Evolutionary conservation across 2,329 filamentous ascomycete species (phyloP).

Genomic region (Aspergillus sp.): DNA sequence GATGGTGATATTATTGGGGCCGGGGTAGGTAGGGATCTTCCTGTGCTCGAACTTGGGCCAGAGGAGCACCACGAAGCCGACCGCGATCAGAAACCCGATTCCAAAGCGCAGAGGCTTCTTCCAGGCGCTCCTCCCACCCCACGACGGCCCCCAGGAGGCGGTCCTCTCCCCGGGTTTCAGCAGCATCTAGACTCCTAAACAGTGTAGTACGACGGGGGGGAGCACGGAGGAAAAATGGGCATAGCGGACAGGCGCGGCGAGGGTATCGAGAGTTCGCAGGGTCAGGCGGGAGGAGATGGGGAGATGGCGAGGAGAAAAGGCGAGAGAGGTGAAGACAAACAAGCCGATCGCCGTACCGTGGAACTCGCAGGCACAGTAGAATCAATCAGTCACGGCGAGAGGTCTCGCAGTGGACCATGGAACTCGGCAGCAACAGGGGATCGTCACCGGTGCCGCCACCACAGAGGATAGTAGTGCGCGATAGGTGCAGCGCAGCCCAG

Average conservation of each 20-base stretch:
- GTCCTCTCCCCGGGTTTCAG: constrained; percentile 16
- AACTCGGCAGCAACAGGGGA: too few species aligned
- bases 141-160: constrained; percentile 18
- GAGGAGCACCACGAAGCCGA: constrained; percentile 17
- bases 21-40: constrained; percentile 6
- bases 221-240: constrained; percentile 8
- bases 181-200: constrained; percentile 10
- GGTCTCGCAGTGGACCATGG: constrained; percentile 5
- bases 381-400: constrained; percentile 5
- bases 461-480: too few species aligned
- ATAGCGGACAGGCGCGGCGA: constrained; percentile 7
- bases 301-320: constrained; percentile 1
- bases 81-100: constrained; percentile 15
- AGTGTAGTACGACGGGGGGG: not conserved
- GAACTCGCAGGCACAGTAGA: constrained; percentile 1
- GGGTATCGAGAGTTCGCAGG: not conserved
- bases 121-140: constrained; percentile 12
- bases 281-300: constrained; percentile 4
- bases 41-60: constrained; percentile 16
- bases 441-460: too few species aligned
- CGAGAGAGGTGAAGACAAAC: constrained; percentile 2
- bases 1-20: constrained; percentile 22
- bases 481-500: too few species aligned
- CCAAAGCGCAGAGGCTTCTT: constrained; percentile 23
- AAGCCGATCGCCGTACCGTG: constrained; percentile 4